Conservation (phyloP, 2,329 filamentous ascomycete genomes). For the Fonsecaea multimorphosa region DNA sequence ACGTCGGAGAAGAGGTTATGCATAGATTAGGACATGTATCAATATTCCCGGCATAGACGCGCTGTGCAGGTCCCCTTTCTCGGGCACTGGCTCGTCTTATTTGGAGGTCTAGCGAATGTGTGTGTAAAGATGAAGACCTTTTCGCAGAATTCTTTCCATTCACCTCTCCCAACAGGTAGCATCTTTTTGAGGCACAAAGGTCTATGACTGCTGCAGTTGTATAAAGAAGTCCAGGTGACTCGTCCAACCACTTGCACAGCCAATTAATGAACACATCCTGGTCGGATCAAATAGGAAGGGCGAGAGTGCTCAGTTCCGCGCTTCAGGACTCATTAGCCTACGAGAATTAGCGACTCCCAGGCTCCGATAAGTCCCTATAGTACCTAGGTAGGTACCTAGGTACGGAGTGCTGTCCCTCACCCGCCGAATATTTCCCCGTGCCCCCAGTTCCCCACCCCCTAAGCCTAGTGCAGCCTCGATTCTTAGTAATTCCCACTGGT, state of each 20-base stretch:
- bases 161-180: not conserved
- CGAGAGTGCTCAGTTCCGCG: too few species aligned
- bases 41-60: conserved; percentile 1
- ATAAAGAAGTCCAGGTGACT: too few species aligned
- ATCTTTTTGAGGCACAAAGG: not conserved
- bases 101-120: not conserved
- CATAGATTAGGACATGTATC: conserved; percentile 21
- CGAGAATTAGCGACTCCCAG: too few species aligned
- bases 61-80: not conserved
- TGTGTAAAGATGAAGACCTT: not conserved
- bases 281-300: too few species aligned
- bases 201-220: not conserved
- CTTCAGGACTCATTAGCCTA: too few species aligned
- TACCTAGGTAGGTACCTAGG: too few species aligned
- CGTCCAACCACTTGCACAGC: too few species aligned
- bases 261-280: too few species aligned
- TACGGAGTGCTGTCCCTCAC: too few species aligned
- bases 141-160: not conserved
- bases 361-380: too few species aligned
- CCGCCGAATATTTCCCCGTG: not conserved
- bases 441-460: not conserved
- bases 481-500: not conserved
- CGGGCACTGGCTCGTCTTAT: not conserved
- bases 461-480: too few species aligned
- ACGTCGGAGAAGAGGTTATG: conserved; percentile 66